Evolutionary conservation across 2,329 filamentous ascomycete genomes (phyloP).

Genomic region (Alternaria rosae): DNA sequence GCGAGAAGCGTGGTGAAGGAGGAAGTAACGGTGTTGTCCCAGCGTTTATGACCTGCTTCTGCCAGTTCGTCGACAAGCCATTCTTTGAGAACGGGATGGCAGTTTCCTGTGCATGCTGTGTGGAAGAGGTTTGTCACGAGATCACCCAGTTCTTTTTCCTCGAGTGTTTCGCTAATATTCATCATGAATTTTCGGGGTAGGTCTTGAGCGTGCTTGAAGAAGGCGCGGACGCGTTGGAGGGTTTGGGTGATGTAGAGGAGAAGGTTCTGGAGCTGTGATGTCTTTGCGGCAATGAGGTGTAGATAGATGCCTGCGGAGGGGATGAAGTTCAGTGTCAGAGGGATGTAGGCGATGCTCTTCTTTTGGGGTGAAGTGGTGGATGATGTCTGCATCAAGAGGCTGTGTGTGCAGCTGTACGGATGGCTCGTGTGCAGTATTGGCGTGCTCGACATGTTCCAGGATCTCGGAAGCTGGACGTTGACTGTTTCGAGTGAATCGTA

Average conservation of each 20-base stretch:
- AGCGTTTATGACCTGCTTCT: constrained; percentile 83
- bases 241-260: constrained; percentile 85
- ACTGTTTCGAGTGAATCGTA: constrained; percentile 87
- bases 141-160: constrained; percentile 68
- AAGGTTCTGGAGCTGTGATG: constrained; percentile 85
- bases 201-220: constrained; percentile 84
- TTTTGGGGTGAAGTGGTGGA: constrained; percentile 33
- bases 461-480: constrained; percentile 62
- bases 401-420: constrained; percentile 76
- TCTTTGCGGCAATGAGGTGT: constrained; percentile 83
- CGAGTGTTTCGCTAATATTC: constrained; percentile 77
- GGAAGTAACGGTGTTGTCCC: constrained; percentile 85
- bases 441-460: constrained; percentile 54
- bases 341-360: constrained; percentile 58
- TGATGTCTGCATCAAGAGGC: constrained; percentile 67
- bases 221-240: constrained; percentile 77
- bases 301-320: constrained; percentile 80
- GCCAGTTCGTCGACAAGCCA: constrained; percentile 84
- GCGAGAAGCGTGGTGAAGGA: constrained; percentile 80
- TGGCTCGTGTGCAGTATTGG: constrained; percentile 73
- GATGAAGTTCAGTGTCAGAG: constrained; percentile 84
- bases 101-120: constrained; percentile 82
- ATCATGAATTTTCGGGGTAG: constrained; percentile 79
- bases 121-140: constrained; percentile 84
- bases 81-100: constrained; percentile 76